Percentiles rank a stretch among this genome's conserved stretches.
Evolutionary conservation across 495 filamentous ascomycete genomes (phyloP).

Genomic region (Penicillium chermesinum): DNA sequence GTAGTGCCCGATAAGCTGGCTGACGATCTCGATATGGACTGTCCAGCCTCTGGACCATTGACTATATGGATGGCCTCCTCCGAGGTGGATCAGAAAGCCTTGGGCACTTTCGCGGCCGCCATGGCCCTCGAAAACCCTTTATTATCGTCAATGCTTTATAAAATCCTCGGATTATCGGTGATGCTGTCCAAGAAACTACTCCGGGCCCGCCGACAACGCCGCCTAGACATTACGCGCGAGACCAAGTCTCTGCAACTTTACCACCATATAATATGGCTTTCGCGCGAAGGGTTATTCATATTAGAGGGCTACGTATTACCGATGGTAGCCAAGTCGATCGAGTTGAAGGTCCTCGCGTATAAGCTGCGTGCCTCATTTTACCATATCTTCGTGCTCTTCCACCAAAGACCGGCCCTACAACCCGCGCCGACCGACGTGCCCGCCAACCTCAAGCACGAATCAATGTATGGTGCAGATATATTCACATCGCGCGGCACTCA

Average conservation of each 20-base stretch:
- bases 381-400: slow-evolving; percentile 94
- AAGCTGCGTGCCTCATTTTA: slow-evolving; percentile 93
- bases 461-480: slow-evolving; percentile 25
- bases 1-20: slow-evolving; percentile 4
- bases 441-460: slow-evolving; percentile 21
- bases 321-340: slow-evolving; percentile 62
- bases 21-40: slow-evolving; percentile 14
- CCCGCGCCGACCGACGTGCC: slow-evolving; percentile 37
- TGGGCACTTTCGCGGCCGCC: slow-evolving; percentile 75
- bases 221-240: slow-evolving; percentile 69
- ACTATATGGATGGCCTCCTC: slow-evolving; percentile 80
- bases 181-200: slow-evolving; percentile 81
- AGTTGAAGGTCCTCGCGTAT: slow-evolving; percentile 79
- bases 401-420: slow-evolving; percentile 65
- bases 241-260: slow-evolving; percentile 77
- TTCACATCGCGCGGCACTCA: slow-evolving; percentile 6
- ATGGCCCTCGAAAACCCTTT: slow-evolving; percentile 67
- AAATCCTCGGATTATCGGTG: slow-evolving; percentile 84
- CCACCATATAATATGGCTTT: slow-evolving; percentile 92
- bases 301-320: slow-evolving; percentile 83
- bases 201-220: slow-evolving; percentile 76
- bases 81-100: slow-evolving; percentile 94
- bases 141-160: slow-evolving; percentile 77
- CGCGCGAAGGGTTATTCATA: slow-evolving; percentile 83
- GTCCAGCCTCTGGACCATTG: slow-evolving; percentile 20